phyloP scores from a whole-genome alignment of 257 asterid species.

The Craterostigma plantagineum region DNA sequence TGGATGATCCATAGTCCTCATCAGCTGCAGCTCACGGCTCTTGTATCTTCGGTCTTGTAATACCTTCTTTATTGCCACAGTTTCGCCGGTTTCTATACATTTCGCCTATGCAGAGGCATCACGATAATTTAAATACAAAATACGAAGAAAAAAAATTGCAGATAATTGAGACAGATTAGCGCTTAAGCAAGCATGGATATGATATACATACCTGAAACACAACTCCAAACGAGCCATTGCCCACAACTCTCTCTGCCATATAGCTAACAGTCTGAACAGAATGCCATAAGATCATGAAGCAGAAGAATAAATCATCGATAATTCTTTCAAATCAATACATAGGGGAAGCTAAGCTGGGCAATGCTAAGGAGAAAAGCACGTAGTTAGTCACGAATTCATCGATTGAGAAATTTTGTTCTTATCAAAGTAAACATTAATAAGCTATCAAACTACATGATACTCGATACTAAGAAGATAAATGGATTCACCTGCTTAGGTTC shows the following conservation, averaged over 20 bases:
- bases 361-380: neutral
- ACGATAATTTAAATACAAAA: too few species aligned
- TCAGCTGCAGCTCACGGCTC: slow-evolving; percentile 52
- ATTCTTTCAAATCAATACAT: too few species aligned
- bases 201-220: slow-evolving; percentile 53
- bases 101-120: too few species aligned
- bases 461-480: slow-evolving; percentile 1
- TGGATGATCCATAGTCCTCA: slow-evolving; percentile 56
- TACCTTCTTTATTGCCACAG: slow-evolving; percentile 53
- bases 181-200: too few species aligned
- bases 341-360: slow-evolving; percentile 1
- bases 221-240: slow-evolving; percentile 57
- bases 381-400: slow-evolving; percentile 2
- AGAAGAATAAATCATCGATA: too few species aligned
- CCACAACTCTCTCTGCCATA: slow-evolving; percentile 69
- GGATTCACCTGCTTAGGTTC: slow-evolving; percentile 44
- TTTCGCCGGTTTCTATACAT: slow-evolving; percentile 63
- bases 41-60: slow-evolving; percentile 49
- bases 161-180: slow-evolving; percentile 8
- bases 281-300: slow-evolving; percentile 2
- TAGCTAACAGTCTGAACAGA: slow-evolving; percentile 47
- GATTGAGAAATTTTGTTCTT: neutral
- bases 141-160: slow-evolving; percentile 4
- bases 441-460: too few species aligned
- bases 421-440: neutral